Evolutionary conservation across 139 green algal species (phyloP).

Genomic region (Picochlorum costavermella): DNA sequence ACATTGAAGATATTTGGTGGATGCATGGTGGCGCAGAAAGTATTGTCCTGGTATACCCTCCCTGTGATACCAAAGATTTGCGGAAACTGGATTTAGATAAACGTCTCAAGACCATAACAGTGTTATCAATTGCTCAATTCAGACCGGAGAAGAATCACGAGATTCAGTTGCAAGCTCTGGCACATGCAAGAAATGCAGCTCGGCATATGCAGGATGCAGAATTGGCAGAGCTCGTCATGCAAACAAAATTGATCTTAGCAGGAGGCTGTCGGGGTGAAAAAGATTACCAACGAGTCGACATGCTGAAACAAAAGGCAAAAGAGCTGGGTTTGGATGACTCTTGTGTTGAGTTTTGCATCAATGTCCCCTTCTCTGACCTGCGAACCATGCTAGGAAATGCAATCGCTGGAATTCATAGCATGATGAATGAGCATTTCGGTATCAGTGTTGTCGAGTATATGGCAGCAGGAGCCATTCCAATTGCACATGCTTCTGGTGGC

Average conservation of each 20-base stretch:
- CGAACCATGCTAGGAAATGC: conserved; percentile 62
- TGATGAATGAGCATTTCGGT: conserved; percentile 99
- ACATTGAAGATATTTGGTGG: conserved; percentile 80
- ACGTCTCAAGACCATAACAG: conserved; percentile 57
- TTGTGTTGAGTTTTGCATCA: conserved; percentile 41
- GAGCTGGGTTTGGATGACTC: conserved; percentile 28
- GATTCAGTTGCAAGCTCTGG: conserved; percentile 35
- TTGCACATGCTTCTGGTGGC: conserved; percentile 79
- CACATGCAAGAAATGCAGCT: conserved; percentile 17
- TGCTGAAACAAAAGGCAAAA: conserved; percentile 5
- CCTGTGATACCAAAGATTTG: conserved; percentile 69
- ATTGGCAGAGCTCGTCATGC: conserved; percentile 40
- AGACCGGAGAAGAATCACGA: conserved; percentile 87
- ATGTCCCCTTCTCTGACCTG: conserved; percentile 65
- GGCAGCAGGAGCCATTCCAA: conserved; percentile 82
- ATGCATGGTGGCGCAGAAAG: conserved; percentile 9
- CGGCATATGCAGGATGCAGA: not conserved
- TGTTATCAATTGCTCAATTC: conserved; percentile 90
- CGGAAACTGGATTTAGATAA: conserved; percentile 71
- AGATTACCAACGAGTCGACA: conserved; percentile 48
- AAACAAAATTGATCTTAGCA: conserved; percentile 57
- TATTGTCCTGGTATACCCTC: conserved; percentile 69
- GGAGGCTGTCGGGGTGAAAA: conserved; percentile 56
- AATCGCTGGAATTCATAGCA: conserved; percentile 87
- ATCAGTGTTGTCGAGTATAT: conserved; percentile 99